Evolutionary conservation across 1,139 yeast species (phyloP).

Genomic region (Yamadazyma conglobata): DNA sequence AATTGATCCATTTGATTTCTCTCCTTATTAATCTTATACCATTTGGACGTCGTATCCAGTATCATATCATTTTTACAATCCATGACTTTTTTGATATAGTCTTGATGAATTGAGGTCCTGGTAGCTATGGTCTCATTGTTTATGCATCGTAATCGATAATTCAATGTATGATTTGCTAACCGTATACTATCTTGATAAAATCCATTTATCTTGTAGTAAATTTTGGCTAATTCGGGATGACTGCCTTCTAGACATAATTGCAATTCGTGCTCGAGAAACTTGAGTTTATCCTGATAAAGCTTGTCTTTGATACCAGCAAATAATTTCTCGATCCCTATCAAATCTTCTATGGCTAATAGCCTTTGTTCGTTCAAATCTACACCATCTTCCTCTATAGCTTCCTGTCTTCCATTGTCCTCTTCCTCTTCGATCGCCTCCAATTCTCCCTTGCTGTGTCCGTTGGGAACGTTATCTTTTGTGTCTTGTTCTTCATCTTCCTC

Average conservation of each 20-base stretch:
- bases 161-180: slow-evolving; percentile 64
- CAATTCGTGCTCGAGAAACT: slow-evolving; percentile 74
- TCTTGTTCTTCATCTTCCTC: slow-evolving; percentile 15
- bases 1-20: slow-evolving; percentile 79
- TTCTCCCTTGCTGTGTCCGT: slow-evolving; percentile 12
- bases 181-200: slow-evolving; percentile 66
- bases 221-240: slow-evolving; percentile 77
- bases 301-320: slow-evolving; percentile 84
- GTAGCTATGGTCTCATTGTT: slow-evolving; percentile 78
- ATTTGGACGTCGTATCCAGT: slow-evolving; percentile 71
- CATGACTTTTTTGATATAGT: slow-evolving; percentile 64
- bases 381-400: slow-evolving; percentile 27
- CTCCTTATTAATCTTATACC: slow-evolving; percentile 93
- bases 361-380: slow-evolving; percentile 49
- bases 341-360: slow-evolving; percentile 61
- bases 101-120: slow-evolving; percentile 81
- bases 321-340: slow-evolving; percentile 75
- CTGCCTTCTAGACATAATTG: slow-evolving; percentile 85
- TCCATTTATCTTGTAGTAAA: slow-evolving; percentile 67
- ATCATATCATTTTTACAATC: slow-evolving; percentile 68
- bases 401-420: slow-evolving; percentile 20
- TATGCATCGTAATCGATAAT: slow-evolving; percentile 72
- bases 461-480: no score
- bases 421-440: slow-evolving; percentile 15
- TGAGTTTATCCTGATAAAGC: slow-evolving; percentile 69